Base-by-base conservation (phyloP, 257 asterid genomes). In the Nicotiana benthamiana region DNA sequence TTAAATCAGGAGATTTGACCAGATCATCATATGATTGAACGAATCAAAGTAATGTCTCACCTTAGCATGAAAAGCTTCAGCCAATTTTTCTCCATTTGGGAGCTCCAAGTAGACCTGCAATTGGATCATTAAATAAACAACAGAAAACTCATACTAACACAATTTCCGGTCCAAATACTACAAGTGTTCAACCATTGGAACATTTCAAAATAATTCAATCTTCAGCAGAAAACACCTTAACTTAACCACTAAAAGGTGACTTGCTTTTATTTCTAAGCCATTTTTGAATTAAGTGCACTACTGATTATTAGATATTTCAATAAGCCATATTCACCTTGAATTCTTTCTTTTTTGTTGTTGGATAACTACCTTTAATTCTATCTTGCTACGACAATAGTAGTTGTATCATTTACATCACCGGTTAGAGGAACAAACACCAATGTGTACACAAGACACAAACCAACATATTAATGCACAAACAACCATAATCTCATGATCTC, bases 51-150 rank as follows among this genome's bases (percentile, higher is more conserved):
- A 40, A 32, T 43, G 60, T 63, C 84, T 85, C 80, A 94, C 99
- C 99, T 90, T 94, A 72, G 95, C 88, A 80, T 89, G 92, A 86
- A 96, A 95, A 80, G 96, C 87, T 83, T 94, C 92, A 51, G 97
- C 99, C 83, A 94, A 84, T 83, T 32, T 82, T 86, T 87, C 94
- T 16, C 99, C 98, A 89, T 92, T 82, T 64, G 94, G 91, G 79
- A 91, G 75, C 92, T 96, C 99, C 92, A 96, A 83, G 88, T 94
- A 96, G 67, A 94, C 99, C 99, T 96, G 84, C 89, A 87, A 24
- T 74, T 3, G 43, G 79, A 48, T 74, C 43, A 51, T 48, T 43
- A 74, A 48, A 62, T 48, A 48, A 74, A 51, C 43, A 74, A 48
- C 26, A 9, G 79, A 51, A 3, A 74, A 72, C 26, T 24, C 16